Evolutionary conservation across 2,329 filamentous ascomycete genomes (phyloP).

Genomic region (Bretziella fagacearum): DNA sequence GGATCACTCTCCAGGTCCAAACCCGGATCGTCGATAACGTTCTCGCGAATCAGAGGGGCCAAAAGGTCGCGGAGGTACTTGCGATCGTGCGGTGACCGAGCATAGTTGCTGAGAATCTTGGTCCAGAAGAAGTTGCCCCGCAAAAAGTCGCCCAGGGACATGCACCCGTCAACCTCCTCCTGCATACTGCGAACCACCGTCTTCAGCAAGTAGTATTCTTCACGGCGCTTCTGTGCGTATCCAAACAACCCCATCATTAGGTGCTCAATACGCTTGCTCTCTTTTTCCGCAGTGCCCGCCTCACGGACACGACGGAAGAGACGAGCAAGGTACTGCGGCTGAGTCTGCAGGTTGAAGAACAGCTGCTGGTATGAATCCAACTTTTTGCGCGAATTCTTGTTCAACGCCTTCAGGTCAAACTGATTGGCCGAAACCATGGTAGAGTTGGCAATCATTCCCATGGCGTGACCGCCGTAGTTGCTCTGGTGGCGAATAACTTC

Average conservation of each 20-base stretch:
- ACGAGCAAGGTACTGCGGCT: conserved; percentile 81
- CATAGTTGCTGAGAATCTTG: conserved; percentile 72
- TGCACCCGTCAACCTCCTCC: conserved; percentile 65
- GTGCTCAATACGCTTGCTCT: conserved; percentile 80
- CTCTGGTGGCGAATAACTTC: conserved; percentile 95
- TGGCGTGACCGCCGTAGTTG: conserved; percentile 82
- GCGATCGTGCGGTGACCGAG: conserved; percentile 76
- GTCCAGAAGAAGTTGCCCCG: conserved; percentile 88
- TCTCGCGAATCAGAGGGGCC: conserved; percentile 70
- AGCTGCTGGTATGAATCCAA: conserved; percentile 93
- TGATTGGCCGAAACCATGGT: conserved; percentile 78
- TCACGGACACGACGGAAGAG: conserved; percentile 75
- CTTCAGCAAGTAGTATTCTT: conserved; percentile 93
- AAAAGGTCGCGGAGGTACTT: conserved; percentile 82
- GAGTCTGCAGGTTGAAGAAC: conserved; percentile 93
- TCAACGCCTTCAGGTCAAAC: conserved; percentile 90
- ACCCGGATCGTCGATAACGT: conserved; percentile 80
- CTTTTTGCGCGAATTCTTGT: conserved; percentile 91
- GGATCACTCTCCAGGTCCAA: conserved; percentile 93
- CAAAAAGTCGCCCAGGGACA: conserved; percentile 64
- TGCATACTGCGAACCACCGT: conserved; percentile 65
- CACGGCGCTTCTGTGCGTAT: conserved; percentile 87
- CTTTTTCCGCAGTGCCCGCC: conserved; percentile 72
- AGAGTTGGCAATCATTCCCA: conserved; percentile 71
- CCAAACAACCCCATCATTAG: conserved; percentile 94